phyloP scores from a whole-genome alignment of 495 filamentous ascomycete genomes.

The Usnea hakonensis region DNA sequence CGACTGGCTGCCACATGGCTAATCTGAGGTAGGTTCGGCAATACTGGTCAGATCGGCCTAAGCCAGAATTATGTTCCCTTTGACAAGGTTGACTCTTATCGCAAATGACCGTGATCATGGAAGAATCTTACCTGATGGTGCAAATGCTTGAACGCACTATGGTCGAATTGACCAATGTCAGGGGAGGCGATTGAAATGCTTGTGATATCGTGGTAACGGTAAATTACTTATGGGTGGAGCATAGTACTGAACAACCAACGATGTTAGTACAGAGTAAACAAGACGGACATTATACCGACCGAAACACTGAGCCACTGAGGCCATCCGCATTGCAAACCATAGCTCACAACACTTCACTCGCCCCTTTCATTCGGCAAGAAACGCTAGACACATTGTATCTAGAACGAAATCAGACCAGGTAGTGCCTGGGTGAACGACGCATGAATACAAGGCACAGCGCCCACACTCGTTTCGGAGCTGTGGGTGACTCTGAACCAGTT shows the following conservation, averaged over 20 bases:
- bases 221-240: constrained; percentile 75
- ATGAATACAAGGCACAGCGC: constrained; percentile 66
- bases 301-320: constrained; percentile 89
- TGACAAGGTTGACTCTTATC: constrained; percentile 65
- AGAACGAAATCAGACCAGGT: constrained; percentile 59
- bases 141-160: constrained; percentile 63
- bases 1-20: constrained; percentile 70
- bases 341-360: constrained; percentile 72
- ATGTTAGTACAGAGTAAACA: constrained; percentile 59
- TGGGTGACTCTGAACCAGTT: constrained; percentile 75
- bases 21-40: constrained; percentile 75
- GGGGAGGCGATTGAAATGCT: constrained; percentile 73
- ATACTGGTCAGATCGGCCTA: constrained; percentile 81
- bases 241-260: constrained; percentile 85
- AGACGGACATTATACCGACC: constrained; percentile 66
- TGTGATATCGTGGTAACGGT: constrained; percentile 75
- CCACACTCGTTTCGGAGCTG: constrained; percentile 80
- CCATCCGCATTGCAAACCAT: constrained; percentile 64
- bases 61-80: constrained; percentile 80
- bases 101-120: constrained; percentile 59
- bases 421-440: constrained; percentile 74
- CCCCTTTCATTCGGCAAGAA: constrained; percentile 76
- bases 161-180: constrained; percentile 64
- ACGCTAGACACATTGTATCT: constrained; percentile 60
- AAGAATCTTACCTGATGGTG: constrained; percentile 82